These are phyloP conservation scores for Phlyctochytrium planicorne DNA, from an alignment of 192 early-diverging fungal species.

Conservation along the genomic window DNA sequence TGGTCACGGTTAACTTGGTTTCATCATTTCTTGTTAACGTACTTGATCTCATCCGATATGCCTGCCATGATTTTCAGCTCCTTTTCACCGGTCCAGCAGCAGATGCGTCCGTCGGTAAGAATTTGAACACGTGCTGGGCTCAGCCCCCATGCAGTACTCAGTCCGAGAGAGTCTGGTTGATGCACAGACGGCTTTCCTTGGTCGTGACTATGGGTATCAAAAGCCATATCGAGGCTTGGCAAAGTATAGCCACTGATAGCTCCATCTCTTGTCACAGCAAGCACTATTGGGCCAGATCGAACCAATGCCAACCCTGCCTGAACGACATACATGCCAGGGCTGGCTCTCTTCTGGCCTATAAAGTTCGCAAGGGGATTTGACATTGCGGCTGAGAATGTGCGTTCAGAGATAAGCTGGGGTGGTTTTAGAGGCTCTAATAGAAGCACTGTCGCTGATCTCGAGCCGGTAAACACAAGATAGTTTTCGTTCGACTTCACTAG, in stretches of 20 bases:
- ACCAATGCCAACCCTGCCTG: background rate
- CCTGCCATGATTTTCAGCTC: background rate
- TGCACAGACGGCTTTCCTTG: too few species aligned
- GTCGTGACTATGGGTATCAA: too few species aligned
- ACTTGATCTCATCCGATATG: background rate
- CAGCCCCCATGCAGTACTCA: background rate
- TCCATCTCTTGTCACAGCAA: background rate
- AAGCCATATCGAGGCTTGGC: background rate
- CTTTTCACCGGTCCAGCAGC: background rate
- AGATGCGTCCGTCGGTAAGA: background rate
- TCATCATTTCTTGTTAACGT: too few species aligned
- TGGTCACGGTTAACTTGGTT: background rate
- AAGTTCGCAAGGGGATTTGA: background rate
- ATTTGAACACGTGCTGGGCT: background rate
- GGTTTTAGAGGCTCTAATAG: background rate
- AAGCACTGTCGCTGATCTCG: background rate
- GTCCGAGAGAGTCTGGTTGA: background rate
- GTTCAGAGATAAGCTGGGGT: background rate
- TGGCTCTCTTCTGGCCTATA: background rate
- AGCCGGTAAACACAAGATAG: background rate
- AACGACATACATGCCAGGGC: background rate
- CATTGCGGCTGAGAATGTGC: background rate
- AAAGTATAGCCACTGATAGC: background rate
- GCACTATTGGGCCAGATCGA: background rate
- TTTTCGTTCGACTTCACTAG: background rate